Base-by-base conservation (phyloP, 2,329 filamentous ascomycete genomes). In the Claviceps fusiformis region DNA sequence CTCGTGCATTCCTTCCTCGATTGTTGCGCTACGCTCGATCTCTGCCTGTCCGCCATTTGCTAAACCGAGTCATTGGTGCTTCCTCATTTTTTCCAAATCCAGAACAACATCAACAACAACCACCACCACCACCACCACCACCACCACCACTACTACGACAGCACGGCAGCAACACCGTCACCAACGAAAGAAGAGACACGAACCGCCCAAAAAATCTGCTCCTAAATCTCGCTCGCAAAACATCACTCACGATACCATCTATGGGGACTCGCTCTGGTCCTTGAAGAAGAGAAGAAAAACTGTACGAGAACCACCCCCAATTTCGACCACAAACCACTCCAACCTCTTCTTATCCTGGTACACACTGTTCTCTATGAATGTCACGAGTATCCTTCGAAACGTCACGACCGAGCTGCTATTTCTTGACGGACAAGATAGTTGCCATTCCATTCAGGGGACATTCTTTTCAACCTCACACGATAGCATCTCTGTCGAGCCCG, bases 401-500 rank as follows among this genome's bases (percentile, higher is more conserved):
- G 24, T 13, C 11, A 10, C 47, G 37, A 50, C 13, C 47, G 47
- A 50, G n/a, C 31, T 33, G 47, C 47, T 24, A 10, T 50, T 27
- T 10, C 24, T n/a, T 17, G 8, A 27, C n/a, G 33, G 5, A 50
- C 39, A 41, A 50, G 24, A 19, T 35, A 31, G 6, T 8, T 27
- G 29, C 10, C 13, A 17, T 43, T 33, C 10, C 24, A 10, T 10
- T 19, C 41, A 13, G 45, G 5, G 7, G 43, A 17, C 27, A 31
- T 47, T 29, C 19, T 19, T 27, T 49, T 33, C 24, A 45, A 8
- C 24, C 33, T 17, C 35, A 43, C 50, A 35, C 35, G 33, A 52
- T n/a, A 27, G 9, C 33, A 49, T n/a, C 27, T 53, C 2, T 39
- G 17, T 47, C 15, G 60, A 58, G 59, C 59, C 59, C 55, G 53